Evolutionary conservation across 1,284 basidiomycete genomes (phyloP), one percentile per base, ranked within the genome.

Genomic region (Austroboletus niveus): DNA sequence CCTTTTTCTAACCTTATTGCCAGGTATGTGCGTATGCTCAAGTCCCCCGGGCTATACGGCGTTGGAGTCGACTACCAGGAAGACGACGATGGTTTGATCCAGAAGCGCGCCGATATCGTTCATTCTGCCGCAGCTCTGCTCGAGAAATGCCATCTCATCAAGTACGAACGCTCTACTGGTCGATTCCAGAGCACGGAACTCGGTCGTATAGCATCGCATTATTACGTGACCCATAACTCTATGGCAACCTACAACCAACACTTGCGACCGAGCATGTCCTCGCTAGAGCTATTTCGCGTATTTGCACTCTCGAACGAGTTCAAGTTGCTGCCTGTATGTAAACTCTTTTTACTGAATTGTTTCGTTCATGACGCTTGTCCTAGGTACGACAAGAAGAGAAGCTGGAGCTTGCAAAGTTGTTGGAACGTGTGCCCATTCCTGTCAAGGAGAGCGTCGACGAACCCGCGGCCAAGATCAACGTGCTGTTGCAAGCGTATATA

Each of bases 201-300:
- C 1, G 96, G 97, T 30, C 82, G 92, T 15, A 98, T 99, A 62
- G 94, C 95, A 0, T 96, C 93, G 24, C 89, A 99, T 69, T 99
- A 94, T 73, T 99, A 99, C 68, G 91, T 99, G 58, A 92, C 94
- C 0, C 89, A 98, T 71, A 87, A 87, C 61, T 98, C 94, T 52
- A 99, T 99, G 97, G 83, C 91, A 58, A 91, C 89, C 0, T 99
- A 98, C 72, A 98, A 98, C 71, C 92, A 97, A 69, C 94, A 98
- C 71, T 75, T 99, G 58, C 83, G 89, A 52, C 84, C 92, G 8
- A 88, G 87, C 9, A 92, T 98, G 84, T 85, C 87, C 27, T 84
- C 81, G 45, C 78, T 99, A 60, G 97, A 99, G 70, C 74, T 99
- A 5, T 97, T 98, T 82, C 81, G 95, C 42, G 92, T 99, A 8